phyloP scores from a whole-genome alignment of 345 rosid species.

The Durio zibethinus region DNA sequence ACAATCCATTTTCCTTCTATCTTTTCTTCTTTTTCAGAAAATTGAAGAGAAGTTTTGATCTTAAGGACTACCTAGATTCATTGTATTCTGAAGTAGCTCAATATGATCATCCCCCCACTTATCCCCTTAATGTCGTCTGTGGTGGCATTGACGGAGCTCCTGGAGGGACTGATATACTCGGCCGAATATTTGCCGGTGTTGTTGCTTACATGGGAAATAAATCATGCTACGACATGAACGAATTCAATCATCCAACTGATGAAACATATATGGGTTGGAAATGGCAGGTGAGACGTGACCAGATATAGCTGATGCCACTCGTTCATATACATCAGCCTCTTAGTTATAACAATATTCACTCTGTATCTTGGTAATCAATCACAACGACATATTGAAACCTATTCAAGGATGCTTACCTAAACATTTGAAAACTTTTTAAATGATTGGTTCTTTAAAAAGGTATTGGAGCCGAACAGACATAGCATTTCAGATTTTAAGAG shows the following conservation, averaged over 20 bases:
- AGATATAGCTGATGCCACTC: neutral
- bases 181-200: conserved; percentile 39
- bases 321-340: neutral
- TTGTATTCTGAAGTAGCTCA: conserved; percentile 40
- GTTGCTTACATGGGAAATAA: conserved; percentile 32
- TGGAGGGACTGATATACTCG: conserved; percentile 23
- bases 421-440: neutral
- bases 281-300: conserved; percentile 43
- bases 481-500: too few species aligned
- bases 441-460: neutral
- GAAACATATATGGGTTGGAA: conserved; percentile 33
- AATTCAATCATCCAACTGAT: conserved; percentile 14
- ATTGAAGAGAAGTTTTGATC: conserved; percentile 21
- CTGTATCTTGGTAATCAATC: too few species aligned
- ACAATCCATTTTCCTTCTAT: neutral
- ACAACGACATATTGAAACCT: too few species aligned
- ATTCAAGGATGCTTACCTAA: too few species aligned
- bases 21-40: conserved; percentile 18
- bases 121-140: conserved; percentile 36
- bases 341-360: too few species aligned
- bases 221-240: conserved; percentile 42
- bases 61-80: conserved; percentile 35
- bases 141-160: conserved; percentile 38
- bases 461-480: too few species aligned
- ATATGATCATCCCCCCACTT: conserved; percentile 36